These are phyloP conservation scores for Aureoboletus auriporus DNA, from an alignment of 768 basidiomycete genomes.

Conservation along the genomic window DNA sequence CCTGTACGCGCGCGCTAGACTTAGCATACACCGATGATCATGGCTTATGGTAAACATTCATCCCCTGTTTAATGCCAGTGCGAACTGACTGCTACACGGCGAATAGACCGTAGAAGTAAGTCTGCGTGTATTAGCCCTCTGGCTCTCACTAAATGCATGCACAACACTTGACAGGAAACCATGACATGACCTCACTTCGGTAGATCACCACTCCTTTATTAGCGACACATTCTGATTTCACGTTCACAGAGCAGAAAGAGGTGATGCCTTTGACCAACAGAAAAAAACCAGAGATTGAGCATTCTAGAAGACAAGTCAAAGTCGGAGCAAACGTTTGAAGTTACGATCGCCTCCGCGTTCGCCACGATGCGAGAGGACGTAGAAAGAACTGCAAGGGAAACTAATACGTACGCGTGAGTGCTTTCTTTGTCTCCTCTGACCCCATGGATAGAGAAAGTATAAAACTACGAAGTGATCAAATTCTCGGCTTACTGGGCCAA, in stretches of 20 bases:
- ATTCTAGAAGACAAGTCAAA: constrained; percentile 8
- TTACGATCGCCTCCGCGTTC: constrained; percentile 16
- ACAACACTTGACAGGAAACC: constrained; percentile 7
- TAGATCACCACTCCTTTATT: constrained; percentile 3
- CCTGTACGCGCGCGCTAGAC: constrained; percentile 1
- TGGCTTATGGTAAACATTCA: constrained; percentile 17
- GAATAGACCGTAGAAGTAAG: constrained; percentile 17
- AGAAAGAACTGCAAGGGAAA: constrained; percentile 19
- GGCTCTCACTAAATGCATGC: background rate
- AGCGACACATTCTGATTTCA: background rate
- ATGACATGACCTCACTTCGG: constrained; percentile 8
- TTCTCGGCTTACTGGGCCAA: constrained; percentile 15
- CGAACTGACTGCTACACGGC: constrained; percentile 3
- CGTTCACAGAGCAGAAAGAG: constrained; percentile 10
- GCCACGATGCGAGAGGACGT: constrained; percentile 7
- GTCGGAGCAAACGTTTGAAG: constrained; percentile 21
- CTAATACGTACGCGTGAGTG: constrained; percentile 26
- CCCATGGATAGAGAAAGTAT: background rate
- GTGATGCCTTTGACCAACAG: constrained; percentile 1
- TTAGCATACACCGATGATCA: constrained; percentile 1
- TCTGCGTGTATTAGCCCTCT: background rate
- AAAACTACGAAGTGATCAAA: constrained; percentile 15
- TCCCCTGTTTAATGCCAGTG: background rate
- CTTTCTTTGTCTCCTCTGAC: background rate
- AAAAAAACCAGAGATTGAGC: background rate